phyloP scores from a whole-genome alignment of 2,329 filamentous ascomycete species.

The Leptographium galeiforme region DNA sequence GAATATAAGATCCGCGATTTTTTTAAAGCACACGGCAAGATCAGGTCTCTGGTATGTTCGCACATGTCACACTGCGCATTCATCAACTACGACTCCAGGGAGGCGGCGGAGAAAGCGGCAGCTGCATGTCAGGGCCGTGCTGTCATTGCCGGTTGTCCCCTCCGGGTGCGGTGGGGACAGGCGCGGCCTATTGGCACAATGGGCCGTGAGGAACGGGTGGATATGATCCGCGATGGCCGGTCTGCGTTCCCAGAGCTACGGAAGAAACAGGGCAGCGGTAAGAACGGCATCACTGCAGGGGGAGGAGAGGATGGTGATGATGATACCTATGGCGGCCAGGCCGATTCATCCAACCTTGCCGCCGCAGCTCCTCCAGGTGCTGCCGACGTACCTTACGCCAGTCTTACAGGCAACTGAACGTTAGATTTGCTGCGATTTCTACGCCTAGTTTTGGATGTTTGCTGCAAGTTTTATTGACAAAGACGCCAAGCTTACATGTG shows the following conservation, averaged over 20 bases:
- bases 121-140: conserved; percentile 75
- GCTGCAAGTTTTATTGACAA: not conserved
- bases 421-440: not conserved
- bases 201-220: conserved; percentile 70
- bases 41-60: conserved; percentile 87
- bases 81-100: conserved; percentile 79
- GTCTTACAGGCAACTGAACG: conserved; percentile 50
- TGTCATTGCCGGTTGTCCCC: conserved; percentile 78
- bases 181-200: conserved; percentile 86
- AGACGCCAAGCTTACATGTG: too few species aligned
- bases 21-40: conserved; percentile 77
- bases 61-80: conserved; percentile 97
- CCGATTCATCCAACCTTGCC: conserved; percentile 20
- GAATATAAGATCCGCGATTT: conserved; percentile 85
- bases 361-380: conserved; percentile 70
- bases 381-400: conserved; percentile 70
- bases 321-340: conserved; percentile 12
- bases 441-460: not conserved
- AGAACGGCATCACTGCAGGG: conserved; percentile 1
- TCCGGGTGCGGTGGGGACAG: conserved; percentile 84
- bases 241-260: conserved; percentile 35
- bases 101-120: conserved; percentile 75
- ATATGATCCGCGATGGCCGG: conserved; percentile 69
- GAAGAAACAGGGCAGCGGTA: conserved; percentile 18
- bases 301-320: not conserved